Conservation (phyloP, 768 basidiomycete species). For the Tylopilus balloui region DNA sequence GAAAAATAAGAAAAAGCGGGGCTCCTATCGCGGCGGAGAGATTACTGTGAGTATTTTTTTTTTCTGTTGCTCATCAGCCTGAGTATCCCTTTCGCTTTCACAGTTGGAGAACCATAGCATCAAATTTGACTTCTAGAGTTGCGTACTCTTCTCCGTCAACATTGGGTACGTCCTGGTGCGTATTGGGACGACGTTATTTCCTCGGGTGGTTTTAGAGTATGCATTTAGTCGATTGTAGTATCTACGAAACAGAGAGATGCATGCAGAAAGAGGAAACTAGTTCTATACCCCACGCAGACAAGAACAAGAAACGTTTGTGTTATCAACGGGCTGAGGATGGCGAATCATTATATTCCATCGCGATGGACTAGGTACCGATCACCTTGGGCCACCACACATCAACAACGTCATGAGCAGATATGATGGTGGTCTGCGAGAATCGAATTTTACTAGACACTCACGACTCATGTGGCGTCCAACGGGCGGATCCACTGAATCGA, state of each 20-base stretch:
- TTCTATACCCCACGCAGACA: too few species aligned
- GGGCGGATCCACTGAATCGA: constrained; percentile 39
- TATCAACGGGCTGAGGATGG: background rate
- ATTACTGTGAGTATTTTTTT: constrained; percentile 65
- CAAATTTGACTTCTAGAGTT: constrained; percentile 59
- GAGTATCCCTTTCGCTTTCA: background rate
- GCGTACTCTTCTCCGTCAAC: background rate
- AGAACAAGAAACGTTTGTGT: background rate
- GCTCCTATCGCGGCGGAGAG: constrained; percentile 90
- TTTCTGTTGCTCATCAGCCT: background rate
- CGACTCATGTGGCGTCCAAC: constrained; percentile 27
- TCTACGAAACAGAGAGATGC: background rate
- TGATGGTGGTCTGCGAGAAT: background rate
- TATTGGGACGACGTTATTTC: background rate
- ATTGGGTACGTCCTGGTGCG: background rate
- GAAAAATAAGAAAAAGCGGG: constrained; percentile 99
- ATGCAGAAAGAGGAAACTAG: background rate
- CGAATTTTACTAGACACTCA: background rate
- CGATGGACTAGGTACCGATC: too few species aligned
- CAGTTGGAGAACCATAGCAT: constrained; percentile 84
- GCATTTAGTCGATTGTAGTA: background rate
- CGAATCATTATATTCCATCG: background rate
- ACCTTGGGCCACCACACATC: background rate
- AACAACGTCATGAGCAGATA: background rate
- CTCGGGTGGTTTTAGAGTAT: background rate